Conservation (phyloP, 306 rosid genomes). For the Alnus rubra region DNA sequence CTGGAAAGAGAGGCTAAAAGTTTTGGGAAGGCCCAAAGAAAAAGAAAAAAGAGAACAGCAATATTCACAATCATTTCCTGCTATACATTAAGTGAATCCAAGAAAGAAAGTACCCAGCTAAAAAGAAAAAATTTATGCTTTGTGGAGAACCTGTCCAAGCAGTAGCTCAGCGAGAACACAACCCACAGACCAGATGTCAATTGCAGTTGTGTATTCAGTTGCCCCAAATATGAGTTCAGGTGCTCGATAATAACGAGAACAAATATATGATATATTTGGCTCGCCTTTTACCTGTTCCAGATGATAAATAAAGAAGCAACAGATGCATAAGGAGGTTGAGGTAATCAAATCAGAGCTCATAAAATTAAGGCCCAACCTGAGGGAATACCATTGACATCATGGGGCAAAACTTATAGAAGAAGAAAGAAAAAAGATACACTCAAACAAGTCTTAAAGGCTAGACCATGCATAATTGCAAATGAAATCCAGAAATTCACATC, state of each 20-base stretch:
- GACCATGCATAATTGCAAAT: neutral
- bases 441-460: neutral
- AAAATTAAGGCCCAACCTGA: neutral
- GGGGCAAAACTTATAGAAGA: neutral
- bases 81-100: neutral
- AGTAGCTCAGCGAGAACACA: constrained; percentile 69
- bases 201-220: constrained; percentile 71
- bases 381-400: neutral
- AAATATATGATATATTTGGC: constrained; percentile 74
- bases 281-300: constrained; percentile 62
- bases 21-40: constrained; percentile 22
- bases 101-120: constrained; percentile 2
- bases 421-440: neutral
- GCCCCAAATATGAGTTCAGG: constrained; percentile 80
- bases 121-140: constrained; percentile 1
- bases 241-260: constrained; percentile 74
- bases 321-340: constrained; percentile 8
- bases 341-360: neutral
- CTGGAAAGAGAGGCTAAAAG: constrained; percentile 69
- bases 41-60: constrained; percentile 6
- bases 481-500: neutral
- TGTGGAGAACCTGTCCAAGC: constrained; percentile 60
- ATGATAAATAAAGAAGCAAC: neutral
- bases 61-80: constrained; percentile 10
- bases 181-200: constrained; percentile 73